These are phyloP conservation scores for Harrya chromipes DNA, from an alignment of 768 basidiomycete species.

Conservation along the genomic window DNA sequence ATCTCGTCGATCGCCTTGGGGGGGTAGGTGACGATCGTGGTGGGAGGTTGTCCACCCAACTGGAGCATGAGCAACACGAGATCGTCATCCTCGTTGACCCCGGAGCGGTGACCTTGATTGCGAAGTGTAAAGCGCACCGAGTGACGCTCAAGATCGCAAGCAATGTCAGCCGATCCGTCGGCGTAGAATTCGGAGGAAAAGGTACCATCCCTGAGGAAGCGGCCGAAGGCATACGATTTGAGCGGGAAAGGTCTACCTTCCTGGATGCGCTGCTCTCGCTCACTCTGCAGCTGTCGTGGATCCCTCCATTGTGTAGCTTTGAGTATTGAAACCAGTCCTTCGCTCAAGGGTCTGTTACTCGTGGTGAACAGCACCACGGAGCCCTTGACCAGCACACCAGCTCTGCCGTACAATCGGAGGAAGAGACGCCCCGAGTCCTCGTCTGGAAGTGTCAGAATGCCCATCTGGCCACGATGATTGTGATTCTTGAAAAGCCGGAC, in stretches of 20 bases:
- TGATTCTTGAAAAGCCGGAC: conserved; percentile 27
- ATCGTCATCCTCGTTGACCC: neutral
- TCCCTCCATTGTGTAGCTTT: conserved; percentile 30
- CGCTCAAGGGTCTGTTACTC: conserved; percentile 25
- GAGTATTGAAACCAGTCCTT: conserved; percentile 22
- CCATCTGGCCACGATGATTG: conserved; percentile 21
- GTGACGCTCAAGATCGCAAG: conserved; percentile 36
- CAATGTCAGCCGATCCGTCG: conserved; percentile 28
- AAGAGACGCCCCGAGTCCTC: conserved; percentile 21
- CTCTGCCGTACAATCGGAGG: conserved; percentile 23
- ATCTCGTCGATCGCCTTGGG: conserved; percentile 22
- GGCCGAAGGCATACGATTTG: conserved; percentile 33
- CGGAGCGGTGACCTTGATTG: conserved; percentile 20
- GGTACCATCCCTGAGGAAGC: conserved; percentile 32
- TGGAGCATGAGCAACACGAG: neutral
- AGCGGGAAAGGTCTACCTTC: conserved; percentile 25
- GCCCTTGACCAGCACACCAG: conserved; percentile 29
- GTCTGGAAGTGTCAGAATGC: conserved; percentile 32
- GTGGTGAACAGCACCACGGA: conserved; percentile 14
- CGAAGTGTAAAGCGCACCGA: conserved; percentile 31
- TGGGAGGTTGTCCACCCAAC: neutral
- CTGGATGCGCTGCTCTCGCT: conserved; percentile 22
- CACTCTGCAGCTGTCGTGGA: conserved; percentile 22
- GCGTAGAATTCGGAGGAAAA: conserved; percentile 33
- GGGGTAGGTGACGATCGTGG: conserved; percentile 21